Conservation (phyloP, 495 filamentous ascomycete species). For the Neurospora tetraspora region DNA sequence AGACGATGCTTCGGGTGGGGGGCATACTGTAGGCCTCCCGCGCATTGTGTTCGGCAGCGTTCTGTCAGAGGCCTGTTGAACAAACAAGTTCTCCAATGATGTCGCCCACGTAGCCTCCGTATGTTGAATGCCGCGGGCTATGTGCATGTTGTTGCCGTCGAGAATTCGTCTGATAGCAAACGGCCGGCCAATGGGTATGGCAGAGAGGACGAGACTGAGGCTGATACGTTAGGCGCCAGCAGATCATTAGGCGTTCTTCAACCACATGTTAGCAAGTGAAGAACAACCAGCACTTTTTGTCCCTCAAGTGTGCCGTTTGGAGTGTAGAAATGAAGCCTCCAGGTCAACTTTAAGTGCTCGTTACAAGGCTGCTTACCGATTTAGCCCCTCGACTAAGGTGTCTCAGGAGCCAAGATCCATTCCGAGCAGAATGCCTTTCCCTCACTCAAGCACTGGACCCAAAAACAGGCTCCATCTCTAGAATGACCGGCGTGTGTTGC, state of each 20-base stretch:
- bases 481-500: not conserved
- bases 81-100: not conserved
- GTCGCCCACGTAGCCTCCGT: not conserved
- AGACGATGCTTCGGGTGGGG: fast-evolving
- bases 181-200: not conserved
- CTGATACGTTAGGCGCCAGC: not conserved
- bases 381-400: not conserved
- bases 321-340: too few species aligned
- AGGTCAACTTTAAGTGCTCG: not conserved
- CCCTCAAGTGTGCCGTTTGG: not conserved
- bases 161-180: not conserved
- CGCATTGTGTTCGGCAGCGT: not conserved
- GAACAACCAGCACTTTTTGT: not conserved
- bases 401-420: not conserved
- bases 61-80: not conserved
- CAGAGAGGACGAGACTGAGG: not conserved
- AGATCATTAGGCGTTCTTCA: not conserved
- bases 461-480: not conserved
- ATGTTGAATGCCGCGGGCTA: not conserved
- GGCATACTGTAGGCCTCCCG: not conserved
- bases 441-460: not conserved
- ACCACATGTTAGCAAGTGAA: not conserved
- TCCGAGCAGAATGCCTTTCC: not conserved
- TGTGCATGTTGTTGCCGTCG: not conserved
- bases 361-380: not conserved